phyloP scores from a whole-genome alignment of 805 yeast genomes.

The Saccharomycopsis lassenensis region DNA sequence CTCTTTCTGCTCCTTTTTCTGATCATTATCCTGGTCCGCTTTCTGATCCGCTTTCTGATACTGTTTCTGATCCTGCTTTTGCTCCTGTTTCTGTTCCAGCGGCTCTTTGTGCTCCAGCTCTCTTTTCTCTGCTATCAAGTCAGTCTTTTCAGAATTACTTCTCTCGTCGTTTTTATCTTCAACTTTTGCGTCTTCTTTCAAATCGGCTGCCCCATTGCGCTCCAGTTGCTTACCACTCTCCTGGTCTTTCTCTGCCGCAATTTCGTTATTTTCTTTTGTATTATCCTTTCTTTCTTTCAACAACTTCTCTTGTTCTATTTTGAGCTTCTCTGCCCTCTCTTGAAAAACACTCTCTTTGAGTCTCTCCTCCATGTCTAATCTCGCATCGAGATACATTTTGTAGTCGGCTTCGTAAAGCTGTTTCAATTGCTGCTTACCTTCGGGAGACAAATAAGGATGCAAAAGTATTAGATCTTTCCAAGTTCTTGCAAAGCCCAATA shows the following conservation, averaged over 20 bases:
- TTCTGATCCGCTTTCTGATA: slow-evolving; percentile 17
- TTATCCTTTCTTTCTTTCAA: background rate
- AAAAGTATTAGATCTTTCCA: too few relatives aligned
- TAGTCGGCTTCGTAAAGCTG: too few relatives aligned
- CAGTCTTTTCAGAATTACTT: background rate
- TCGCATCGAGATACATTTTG: too few relatives aligned
- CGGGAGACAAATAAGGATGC: too few relatives aligned
- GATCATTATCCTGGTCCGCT: background rate
- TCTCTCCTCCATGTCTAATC: background rate
- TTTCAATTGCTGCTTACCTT: too few relatives aligned
- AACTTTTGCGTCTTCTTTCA: too few relatives aligned
- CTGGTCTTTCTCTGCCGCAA: slow-evolving; percentile 3
- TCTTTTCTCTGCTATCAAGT: background rate
- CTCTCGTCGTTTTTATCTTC: background rate
- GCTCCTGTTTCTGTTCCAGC: background rate
- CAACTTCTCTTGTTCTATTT: slow-evolving; percentile 1
- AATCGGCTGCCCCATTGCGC: background rate
- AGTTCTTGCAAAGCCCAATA: too few relatives aligned
- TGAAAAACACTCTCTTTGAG: background rate
- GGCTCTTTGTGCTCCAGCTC: background rate
- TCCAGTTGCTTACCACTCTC: background rate
- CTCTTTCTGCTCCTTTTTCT: background rate
- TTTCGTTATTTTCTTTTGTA: slow-evolving; percentile 21
- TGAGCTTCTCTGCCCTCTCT: background rate
- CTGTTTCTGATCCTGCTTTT: slow-evolving; percentile 16